A percentile compares a stretch with the other conserved stretches of the same genome.
phyloP scores from a whole-genome alignment of 768 basidiomycete genomes.

The Psilocybe tampanensis region DNA sequence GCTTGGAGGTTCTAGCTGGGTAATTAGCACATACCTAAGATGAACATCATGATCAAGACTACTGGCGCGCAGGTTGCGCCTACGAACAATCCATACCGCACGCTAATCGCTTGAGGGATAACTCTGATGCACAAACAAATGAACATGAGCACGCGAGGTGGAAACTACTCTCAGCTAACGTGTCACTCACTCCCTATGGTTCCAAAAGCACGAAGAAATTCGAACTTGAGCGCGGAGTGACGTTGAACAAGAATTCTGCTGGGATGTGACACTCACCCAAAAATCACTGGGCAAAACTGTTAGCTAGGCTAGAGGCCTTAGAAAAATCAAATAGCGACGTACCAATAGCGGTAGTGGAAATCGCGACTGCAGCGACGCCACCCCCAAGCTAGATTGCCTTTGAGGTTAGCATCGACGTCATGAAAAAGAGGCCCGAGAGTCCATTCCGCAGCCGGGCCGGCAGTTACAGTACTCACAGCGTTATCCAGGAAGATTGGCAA shows the following conservation, averaged over 20 bases:
- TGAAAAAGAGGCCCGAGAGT: too few relatives aligned
- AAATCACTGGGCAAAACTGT: slow-evolving; percentile 66
- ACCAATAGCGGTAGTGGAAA: slow-evolving; percentile 77
- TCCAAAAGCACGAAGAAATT: not conserved
- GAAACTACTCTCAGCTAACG: too few relatives aligned
- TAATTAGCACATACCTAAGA: slow-evolving; percentile 50
- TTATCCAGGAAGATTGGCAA: slow-evolving; percentile 82
- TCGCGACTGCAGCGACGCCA: slow-evolving; percentile 71
- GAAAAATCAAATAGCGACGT: slow-evolving; percentile 15
- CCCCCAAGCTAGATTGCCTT: slow-evolving; percentile 46
- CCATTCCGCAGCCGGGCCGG: too few relatives aligned
- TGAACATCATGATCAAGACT: slow-evolving; percentile 73
- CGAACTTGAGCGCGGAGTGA: not conserved
- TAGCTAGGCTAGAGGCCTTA: not conserved
- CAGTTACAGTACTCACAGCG: slow-evolving; percentile 64
- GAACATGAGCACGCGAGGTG: too few relatives aligned
- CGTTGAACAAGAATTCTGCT: not conserved
- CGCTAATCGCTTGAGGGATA: slow-evolving; percentile 74
- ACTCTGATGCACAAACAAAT: too few relatives aligned
- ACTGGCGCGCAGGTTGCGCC: slow-evolving; percentile 80
- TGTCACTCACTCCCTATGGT: slow-evolving; percentile 65
- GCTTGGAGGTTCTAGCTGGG: slow-evolving; percentile 28
- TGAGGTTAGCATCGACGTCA: too few relatives aligned
- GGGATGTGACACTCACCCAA: slow-evolving; percentile 56
- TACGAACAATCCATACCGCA: slow-evolving; percentile 77